A percentile compares a stretch with the other conserved stretches of the same genome.
Evolutionary conservation across 129 eudicot genomes (phyloP).

Genomic region (Tagetes erecta): DNA sequence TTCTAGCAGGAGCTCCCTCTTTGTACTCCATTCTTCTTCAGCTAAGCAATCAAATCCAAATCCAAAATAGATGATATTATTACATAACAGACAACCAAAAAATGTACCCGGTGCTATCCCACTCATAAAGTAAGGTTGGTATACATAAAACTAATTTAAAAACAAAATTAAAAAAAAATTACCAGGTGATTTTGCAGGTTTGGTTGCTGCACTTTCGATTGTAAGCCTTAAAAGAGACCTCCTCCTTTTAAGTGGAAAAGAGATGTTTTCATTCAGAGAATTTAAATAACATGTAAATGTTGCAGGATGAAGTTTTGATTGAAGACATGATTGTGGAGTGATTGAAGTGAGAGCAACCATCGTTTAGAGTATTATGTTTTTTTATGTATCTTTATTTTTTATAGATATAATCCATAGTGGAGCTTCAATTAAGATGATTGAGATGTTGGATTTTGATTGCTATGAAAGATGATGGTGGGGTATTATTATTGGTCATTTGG

Average conservation of each 20-base stretch:
- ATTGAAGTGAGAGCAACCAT: constrained; percentile 67
- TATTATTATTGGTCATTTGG: constrained; percentile 34
- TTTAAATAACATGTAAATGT: constrained; percentile 27
- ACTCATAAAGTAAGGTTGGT: too few species aligned
- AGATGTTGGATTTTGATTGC: constrained; percentile 18
- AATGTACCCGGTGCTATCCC: too few species aligned
- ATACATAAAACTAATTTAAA: not conserved
- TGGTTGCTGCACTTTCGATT: constrained; percentile 74
- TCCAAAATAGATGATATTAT: constrained; percentile 2
- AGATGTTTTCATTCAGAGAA: constrained; percentile 29
- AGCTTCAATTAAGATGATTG: not conserved
- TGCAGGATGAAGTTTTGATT: constrained; percentile 36
- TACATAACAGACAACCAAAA: too few species aligned
- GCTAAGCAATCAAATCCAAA: constrained; percentile 53
- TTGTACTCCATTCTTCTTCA: constrained; percentile 87
- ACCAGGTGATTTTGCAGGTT: constrained; percentile 94
- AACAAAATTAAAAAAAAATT: constrained; percentile 3
- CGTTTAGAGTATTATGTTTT: constrained; percentile 7
- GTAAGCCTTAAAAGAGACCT: constrained; percentile 32
- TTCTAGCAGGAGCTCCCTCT: constrained; percentile 64
- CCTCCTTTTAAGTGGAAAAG: constrained; percentile 31
- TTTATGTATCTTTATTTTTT: not conserved
- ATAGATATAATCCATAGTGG: not conserved
- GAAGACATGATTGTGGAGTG: constrained; percentile 45
- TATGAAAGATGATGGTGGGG: constrained; percentile 9